Evolutionary conservation across 352 stramenopile species (phyloP).

Genomic region (Phytopythium montanum): DNA sequence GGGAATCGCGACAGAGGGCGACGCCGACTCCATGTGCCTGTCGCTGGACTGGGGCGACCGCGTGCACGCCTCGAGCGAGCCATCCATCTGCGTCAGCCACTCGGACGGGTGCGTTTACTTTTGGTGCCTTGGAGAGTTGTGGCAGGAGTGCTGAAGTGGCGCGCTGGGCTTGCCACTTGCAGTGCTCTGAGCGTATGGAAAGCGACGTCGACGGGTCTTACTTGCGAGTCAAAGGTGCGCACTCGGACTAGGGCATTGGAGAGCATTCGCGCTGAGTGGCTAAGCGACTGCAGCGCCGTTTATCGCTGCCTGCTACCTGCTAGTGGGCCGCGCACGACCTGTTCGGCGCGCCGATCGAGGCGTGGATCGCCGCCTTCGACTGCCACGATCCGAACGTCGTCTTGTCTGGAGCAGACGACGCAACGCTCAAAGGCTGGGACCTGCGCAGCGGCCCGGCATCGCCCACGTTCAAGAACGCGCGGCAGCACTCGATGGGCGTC

Average conservation of each 20-base stretch:
- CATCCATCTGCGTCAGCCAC: conserved; percentile 74
- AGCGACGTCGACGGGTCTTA: conserved; percentile 25
- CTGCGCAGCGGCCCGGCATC: conserved; percentile 23
- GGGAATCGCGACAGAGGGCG: conserved; percentile 27
- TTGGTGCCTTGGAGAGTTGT: neutral
- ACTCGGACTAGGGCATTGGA: neutral
- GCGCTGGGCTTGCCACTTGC: neutral
- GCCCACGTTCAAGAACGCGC: conserved; percentile 54
- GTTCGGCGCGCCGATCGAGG: conserved; percentile 74
- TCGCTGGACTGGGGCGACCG: conserved; percentile 87
- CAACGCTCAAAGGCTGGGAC: conserved; percentile 77
- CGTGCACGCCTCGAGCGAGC: conserved; percentile 35
- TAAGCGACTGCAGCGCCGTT: neutral
- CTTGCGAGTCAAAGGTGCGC: conserved; percentile 37
- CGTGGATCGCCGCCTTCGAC: conserved; percentile 82
- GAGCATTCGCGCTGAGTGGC: neutral
- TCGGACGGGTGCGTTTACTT: conserved; percentile 57
- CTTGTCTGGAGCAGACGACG: conserved; percentile 81
- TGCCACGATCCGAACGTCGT: conserved; percentile 72
- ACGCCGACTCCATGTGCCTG: conserved; percentile 63
- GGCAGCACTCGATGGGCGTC: conserved; percentile 76
- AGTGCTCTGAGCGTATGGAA: conserved; percentile 64
- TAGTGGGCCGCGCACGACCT: conserved; percentile 77
- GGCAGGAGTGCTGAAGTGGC: neutral
- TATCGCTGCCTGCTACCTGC: neutral